Percentiles rank a stretch among this genome's conserved stretches.
Conservation (phyloP, 805 yeast species). For the Monosporozyma siamensis region DNA sequence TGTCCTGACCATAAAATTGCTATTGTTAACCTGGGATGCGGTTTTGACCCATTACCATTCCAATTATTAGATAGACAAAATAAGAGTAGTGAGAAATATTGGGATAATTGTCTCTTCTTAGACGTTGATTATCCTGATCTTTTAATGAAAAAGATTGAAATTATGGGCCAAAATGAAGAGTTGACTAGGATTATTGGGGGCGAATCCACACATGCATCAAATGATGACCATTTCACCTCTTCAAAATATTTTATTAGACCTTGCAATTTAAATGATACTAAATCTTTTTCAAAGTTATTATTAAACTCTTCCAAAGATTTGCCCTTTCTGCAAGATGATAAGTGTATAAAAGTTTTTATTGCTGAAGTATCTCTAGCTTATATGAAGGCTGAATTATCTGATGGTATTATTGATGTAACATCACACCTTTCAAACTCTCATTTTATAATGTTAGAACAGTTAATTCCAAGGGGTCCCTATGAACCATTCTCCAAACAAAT, state of each 20-base stretch:
- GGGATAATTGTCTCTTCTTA: constrained; percentile 39
- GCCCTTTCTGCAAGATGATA: constrained; percentile 14
- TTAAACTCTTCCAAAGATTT: constrained; percentile 1
- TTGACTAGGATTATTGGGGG: constrained; percentile 37
- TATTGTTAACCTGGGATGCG: constrained; percentile 70
- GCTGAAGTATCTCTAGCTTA: constrained; percentile 82
- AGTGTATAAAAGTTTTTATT: constrained; percentile 47
- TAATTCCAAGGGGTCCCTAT: constrained; percentile 50
- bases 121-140: constrained; percentile 74
- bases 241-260: constrained; percentile 48
- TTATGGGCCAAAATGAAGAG: constrained; percentile 42
- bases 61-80: constrained; percentile 34
- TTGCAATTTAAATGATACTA: constrained; percentile 51
- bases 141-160: constrained; percentile 43
- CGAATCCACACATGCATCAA: background rate
- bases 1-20: constrained; percentile 25
- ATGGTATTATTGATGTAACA: constrained; percentile 46
- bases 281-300: constrained; percentile 28
- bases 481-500: constrained; percentile 69
- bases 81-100: constrained; percentile 21
- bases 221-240: constrained; percentile 25
- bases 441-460: constrained; percentile 60
- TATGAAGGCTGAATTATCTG: constrained; percentile 60
- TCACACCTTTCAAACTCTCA: constrained; percentile 40
- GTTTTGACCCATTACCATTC: constrained; percentile 58